Conservation (phyloP, 179 eudicot species). For the Beta lomatogona region DNA sequence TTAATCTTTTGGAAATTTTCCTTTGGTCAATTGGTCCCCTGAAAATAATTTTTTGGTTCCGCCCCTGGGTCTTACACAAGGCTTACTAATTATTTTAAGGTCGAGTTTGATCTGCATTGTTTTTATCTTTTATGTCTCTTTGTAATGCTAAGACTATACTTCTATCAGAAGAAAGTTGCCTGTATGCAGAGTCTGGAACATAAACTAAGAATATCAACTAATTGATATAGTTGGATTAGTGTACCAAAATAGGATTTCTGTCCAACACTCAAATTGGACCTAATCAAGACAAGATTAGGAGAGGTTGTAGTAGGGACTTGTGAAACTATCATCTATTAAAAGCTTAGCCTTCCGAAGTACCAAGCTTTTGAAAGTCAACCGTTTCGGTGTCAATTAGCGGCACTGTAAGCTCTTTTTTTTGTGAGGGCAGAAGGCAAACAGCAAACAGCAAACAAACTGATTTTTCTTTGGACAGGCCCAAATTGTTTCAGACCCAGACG, state of each 20-base stretch:
- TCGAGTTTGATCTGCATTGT: no score
- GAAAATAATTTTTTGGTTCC: no score
- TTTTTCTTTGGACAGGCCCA: slow-evolving; percentile 42
- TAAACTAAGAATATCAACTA: not conserved
- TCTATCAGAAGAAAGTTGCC: not conserved
- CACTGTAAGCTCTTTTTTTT: no score
- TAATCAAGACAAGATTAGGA: no score
- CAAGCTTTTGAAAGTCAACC: not conserved
- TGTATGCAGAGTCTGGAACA: not conserved
- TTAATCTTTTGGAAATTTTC: no score
- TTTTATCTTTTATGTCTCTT: not conserved
- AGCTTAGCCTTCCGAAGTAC: not conserved
- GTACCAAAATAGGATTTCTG: no score
- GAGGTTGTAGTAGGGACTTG: not conserved
- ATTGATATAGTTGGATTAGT: not conserved
- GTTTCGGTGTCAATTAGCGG: not conserved
- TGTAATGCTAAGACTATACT: not conserved
- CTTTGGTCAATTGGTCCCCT: no score
- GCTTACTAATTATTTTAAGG: not conserved
- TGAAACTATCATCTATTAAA: not conserved
- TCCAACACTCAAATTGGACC: no score
- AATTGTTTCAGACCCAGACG: slow-evolving; percentile 35
- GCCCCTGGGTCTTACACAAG: no score
- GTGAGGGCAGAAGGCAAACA: no score
- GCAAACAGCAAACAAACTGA: not conserved